Conservation (phyloP, 257 asterid genomes). For the Ilex aquifolium region DNA sequence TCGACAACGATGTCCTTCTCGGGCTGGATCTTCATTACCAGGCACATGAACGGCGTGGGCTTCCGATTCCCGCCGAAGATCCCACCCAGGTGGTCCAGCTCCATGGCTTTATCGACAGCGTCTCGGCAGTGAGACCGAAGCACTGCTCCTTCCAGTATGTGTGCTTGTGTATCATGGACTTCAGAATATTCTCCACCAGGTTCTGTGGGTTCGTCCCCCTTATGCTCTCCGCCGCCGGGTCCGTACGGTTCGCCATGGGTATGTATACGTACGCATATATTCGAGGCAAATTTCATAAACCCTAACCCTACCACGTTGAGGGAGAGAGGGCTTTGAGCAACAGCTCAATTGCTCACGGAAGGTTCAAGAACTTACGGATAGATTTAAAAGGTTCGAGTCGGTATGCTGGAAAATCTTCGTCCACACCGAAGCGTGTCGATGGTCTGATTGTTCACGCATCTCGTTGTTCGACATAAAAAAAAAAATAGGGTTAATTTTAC, state of each 20-base stretch:
- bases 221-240: conserved; percentile 80
- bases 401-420: no score
- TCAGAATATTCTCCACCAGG: conserved; percentile 80
- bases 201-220: conserved; percentile 95
- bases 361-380: no score
- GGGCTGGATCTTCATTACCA: conserved; percentile 91
- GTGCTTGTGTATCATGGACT: conserved; percentile 73
- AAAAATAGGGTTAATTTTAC: no score
- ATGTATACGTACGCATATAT: no score
- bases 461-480: no score
- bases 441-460: no score
- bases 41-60: conserved; percentile 88
- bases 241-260: conserved; percentile 97
- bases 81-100: conserved; percentile 92
- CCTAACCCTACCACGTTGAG: not conserved
- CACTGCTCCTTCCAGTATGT: conserved; percentile 97
- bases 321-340: no score
- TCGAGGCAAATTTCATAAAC: not conserved
- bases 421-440: no score
- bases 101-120: conserved; percentile 99
- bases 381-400: no score
- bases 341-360: no score
- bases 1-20: conserved; percentile 96
- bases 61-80: conserved; percentile 70
- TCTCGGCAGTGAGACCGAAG: conserved; percentile 93